Evolutionary conservation across 2,329 filamentous ascomycete species (phyloP).

Genomic region (Lasiodiplodia sp.): DNA sequence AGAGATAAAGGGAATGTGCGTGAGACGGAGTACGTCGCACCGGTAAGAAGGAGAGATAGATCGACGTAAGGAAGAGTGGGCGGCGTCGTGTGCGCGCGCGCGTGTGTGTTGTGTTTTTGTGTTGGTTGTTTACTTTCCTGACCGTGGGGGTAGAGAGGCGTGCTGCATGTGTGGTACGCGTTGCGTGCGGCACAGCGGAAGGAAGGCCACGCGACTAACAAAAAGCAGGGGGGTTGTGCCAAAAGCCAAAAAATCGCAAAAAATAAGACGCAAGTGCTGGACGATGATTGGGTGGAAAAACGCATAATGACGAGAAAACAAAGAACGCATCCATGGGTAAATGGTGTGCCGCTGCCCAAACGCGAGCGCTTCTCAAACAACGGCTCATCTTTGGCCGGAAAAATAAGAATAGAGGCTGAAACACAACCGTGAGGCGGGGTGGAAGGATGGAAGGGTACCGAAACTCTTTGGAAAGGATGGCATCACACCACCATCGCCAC

Average conservation of each 20-base stretch:
- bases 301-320: not conserved
- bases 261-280: not conserved
- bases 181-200: not conserved
- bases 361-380: not conserved
- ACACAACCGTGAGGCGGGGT: not conserved
- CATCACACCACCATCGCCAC: not conserved
- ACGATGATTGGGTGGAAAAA: not conserved
- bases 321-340: not conserved
- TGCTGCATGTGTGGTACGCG: not conserved
- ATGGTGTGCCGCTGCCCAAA: not conserved
- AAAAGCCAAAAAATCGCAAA: not conserved
- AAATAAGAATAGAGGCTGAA: not conserved
- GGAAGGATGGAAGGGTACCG: not conserved
- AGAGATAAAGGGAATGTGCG: not conserved
- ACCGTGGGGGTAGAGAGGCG: not conserved
- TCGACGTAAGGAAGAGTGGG: not conserved
- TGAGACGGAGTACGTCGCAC: not conserved
- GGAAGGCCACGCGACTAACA: not conserved
- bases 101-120: not conserved
- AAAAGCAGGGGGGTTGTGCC: not conserved
- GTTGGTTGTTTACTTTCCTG: not conserved
- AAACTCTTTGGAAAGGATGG: not conserved
- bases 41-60: not conserved
- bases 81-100: not conserved
- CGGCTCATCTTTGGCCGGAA: not conserved